A percentile compares a stretch with the other conserved stretches of the same genome.
Conservation (phyloP, 768 basidiomycete genomes). For the Dentipellis sp. region DNA sequence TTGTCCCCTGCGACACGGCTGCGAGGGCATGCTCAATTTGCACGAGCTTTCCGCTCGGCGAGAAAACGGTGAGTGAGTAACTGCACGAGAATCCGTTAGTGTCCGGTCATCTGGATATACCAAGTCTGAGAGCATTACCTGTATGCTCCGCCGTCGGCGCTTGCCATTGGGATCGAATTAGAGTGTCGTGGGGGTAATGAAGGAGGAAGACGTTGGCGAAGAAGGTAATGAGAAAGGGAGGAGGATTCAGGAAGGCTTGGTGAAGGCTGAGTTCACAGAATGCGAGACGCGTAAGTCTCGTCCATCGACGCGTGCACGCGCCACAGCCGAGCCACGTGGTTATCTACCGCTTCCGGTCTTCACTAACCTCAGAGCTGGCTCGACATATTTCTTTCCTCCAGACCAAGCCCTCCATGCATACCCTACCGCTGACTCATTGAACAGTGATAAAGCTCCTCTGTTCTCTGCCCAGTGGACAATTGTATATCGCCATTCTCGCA, state of each 20-base stretch:
- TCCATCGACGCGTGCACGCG: constrained; percentile 1
- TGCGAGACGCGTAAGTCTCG: constrained; percentile 9
- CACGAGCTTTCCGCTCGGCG: constrained; percentile 96
- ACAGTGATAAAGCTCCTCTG: too few species aligned
- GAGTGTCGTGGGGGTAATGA: not conserved
- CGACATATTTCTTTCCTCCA: too few species aligned
- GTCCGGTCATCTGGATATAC: not conserved
- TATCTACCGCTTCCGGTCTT: not conserved
- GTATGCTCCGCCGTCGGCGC: constrained; percentile 45
- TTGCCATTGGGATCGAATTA: constrained; percentile 46
- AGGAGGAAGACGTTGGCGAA: not conserved
- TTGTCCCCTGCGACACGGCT: constrained; percentile 90
- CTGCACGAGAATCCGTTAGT: constrained; percentile 29
- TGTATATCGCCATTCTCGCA: too few species aligned
- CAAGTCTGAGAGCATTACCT: constrained; percentile 17
- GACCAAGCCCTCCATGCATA: too few species aligned
- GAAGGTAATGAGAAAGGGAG: not conserved
- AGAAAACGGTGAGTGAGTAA: constrained; percentile 99
- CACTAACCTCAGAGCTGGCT: too few species aligned
- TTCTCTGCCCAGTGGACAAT: too few species aligned
- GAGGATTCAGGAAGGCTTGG: too few species aligned
- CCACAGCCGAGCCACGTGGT: not conserved
- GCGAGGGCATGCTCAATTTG: constrained; percentile 99
- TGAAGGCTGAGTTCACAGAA: not conserved
- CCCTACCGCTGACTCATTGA: too few species aligned